Conservation (phyloP, 2,329 filamentous ascomycete species). For the Arachnomyces sp. region DNA sequence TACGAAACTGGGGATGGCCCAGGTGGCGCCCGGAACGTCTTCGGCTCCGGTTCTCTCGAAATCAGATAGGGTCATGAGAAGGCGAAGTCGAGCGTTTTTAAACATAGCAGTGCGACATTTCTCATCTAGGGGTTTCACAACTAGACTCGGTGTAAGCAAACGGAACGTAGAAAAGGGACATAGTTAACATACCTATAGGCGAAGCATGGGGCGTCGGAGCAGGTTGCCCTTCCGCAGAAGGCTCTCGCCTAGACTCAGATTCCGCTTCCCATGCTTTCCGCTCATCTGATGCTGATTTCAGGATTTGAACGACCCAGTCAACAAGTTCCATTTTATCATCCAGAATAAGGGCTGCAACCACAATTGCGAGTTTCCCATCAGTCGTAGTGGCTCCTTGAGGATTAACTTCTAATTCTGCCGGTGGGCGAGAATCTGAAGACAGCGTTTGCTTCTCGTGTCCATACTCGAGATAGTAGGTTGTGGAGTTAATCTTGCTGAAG, state of each 20-base stretch:
- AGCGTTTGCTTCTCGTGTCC: slow-evolving; percentile 75
- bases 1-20: slow-evolving; percentile 64
- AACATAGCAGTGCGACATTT: slow-evolving; percentile 66
- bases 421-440: slow-evolving; percentile 57
- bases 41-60: slow-evolving; percentile 58
- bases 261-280: slow-evolving; percentile 69
- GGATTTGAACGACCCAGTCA: slow-evolving; percentile 69
- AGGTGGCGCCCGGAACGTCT: slow-evolving; percentile 66
- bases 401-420: slow-evolving; percentile 76
- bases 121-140: slow-evolving; percentile 56
- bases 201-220: slow-evolving; percentile 17
- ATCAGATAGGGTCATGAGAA: slow-evolving; percentile 70
- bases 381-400: slow-evolving; percentile 53
- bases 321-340: slow-evolving; percentile 67
- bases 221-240: slow-evolving; percentile 23
- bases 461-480: slow-evolving; percentile 79
- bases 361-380: slow-evolving; percentile 68
- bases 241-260: slow-evolving; percentile 50
- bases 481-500: slow-evolving; percentile 83
- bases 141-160: slow-evolving; percentile 32
- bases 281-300: slow-evolving; percentile 61
- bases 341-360: slow-evolving; percentile 69
- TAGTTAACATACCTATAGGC: slow-evolving; percentile 39
- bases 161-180: slow-evolving; percentile 1
- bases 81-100: slow-evolving; percentile 77